Base-by-base conservation (phyloP, 495 filamentous ascomycete species). In the Amniculicola lignicola region DNA sequence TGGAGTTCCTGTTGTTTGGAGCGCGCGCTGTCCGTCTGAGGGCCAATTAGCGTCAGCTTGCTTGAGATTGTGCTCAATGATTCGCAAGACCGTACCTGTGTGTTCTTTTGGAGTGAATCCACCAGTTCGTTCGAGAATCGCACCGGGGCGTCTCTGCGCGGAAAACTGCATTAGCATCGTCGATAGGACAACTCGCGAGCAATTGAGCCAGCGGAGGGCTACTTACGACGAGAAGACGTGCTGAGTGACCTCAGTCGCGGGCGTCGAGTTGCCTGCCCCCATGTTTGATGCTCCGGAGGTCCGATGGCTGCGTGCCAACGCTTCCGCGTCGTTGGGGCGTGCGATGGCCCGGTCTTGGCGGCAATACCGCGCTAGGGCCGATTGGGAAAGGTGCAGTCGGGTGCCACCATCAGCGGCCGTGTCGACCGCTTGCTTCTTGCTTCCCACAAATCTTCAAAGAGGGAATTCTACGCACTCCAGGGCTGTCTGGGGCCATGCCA, bases 111-210 rank as follows among this genome's bases (percentile, higher is more conserved):
- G 53, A 98, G 79, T 52, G 83, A 80, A 38, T 93, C 81, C 51
- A 94, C 78, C 66, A 98, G 77, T 69, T 86, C 82, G 59, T 85
- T 82, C 49, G 91, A 96, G 74, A 96, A 90, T 61, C 87, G 84
- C 64, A 95, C 79, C 50, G 92, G 88, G 22, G 85, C 81, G 69
- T 87, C 79, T 66, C 92, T 96, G 48, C 35, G 69, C 33, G 39
- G 35, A 47, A 61, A 44, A 44, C n/a, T 22, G 23, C 41, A 55
- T 50, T 42, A 44, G 39, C 45, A 18, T 5, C 21, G 41, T 62
- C 43, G 53, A 38, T 19, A 10, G n/a, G n/a, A 12, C 11, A 19
- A 9, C 11, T 22, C 3, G 27, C 18, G 37, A 15, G 46, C 35
- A 39, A 60, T 62, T 58, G 52, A 43, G 5, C 15, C 6, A 27